phyloP scores from a whole-genome alignment of 129 eudicot genomes.

The carrot (Daucus carota) region DH1_v3.0 NC_030382.2:46464001-46464500 shows the following conservation, averaged over 20 bases:
- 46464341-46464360: constrained; percentile 76
- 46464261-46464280: constrained; percentile 52
- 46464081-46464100: neutral
- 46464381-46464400: constrained; percentile 27
- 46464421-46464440: constrained; percentile 50
- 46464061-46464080: neutral
- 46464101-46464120: neutral
- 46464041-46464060: neutral
- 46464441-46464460: constrained; percentile 49
- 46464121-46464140: neutral
- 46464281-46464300: constrained; percentile 50
- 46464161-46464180: constrained; percentile 52
- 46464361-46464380: constrained; percentile 52
- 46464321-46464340: constrained; percentile 21
- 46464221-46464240: constrained; percentile 74
- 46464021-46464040: too few relatives aligned
- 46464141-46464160: constrained; percentile 49
- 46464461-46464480: constrained; percentile 56
- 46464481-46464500: constrained; percentile 67
- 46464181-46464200: constrained; percentile 63
- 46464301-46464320: constrained; percentile 42
- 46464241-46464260: constrained; percentile 62
- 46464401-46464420: constrained; percentile 61
- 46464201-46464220: constrained; percentile 53
- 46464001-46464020: too few relatives aligned